These are phyloP conservation scores for Chaetomium sp. DNA, from an alignment of 2,329 filamentous ascomycete species.

Conservation along the genomic window DNA sequence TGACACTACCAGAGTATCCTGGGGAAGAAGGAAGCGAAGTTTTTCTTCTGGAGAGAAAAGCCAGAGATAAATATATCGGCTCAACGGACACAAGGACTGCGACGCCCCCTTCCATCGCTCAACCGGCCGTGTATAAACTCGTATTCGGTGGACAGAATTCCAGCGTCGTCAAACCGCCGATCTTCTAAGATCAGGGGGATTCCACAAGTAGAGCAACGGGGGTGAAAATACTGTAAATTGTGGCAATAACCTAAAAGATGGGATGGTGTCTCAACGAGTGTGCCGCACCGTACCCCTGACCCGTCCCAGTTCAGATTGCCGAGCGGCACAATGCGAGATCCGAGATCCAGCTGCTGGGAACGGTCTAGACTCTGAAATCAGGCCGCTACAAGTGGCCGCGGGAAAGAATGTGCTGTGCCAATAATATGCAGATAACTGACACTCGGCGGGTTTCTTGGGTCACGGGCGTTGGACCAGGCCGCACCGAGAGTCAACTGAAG, in stretches of 20 bases:
- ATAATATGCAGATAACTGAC: neutral
- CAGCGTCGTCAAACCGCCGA: neutral
- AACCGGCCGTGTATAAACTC: neutral
- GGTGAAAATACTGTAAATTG: neutral
- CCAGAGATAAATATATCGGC: neutral
- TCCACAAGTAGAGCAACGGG: neutral
- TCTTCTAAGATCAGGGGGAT: neutral
- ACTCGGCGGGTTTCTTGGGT: neutral
- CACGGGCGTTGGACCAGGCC: neutral
- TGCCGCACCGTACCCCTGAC: neutral
- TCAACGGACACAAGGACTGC: neutral
- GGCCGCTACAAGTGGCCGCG: neutral
- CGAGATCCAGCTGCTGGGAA: neutral
- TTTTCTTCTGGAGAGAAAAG: neutral
- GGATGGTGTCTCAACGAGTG: neutral
- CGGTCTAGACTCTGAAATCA: neutral
- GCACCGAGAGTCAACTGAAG: neutral
- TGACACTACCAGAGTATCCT: neutral
- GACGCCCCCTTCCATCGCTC: neutral
- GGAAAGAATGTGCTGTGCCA: neutral
- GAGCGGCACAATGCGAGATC: neutral
- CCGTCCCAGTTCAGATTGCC: neutral
- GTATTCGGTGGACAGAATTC: neutral
- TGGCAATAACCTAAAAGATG: neutral
- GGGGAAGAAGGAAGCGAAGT: neutral